A percentile compares a stretch with the other conserved stretches of the same genome.
phyloP scores from a whole-genome alignment of 192 early-diverging fungal genomes.

The Funneliformis mosseae region DNA sequence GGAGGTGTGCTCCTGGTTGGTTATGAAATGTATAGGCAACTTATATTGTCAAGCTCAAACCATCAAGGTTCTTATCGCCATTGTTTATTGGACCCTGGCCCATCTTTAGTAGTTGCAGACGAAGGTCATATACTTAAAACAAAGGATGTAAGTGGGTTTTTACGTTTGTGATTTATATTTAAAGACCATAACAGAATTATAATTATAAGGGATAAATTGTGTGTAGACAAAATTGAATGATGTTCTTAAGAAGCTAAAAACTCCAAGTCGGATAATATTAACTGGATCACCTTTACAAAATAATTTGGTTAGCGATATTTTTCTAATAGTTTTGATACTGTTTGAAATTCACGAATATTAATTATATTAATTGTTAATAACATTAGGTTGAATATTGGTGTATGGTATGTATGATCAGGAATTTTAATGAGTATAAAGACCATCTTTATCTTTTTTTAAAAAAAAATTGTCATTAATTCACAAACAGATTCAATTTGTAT shows the following conservation, averaged over 20 bases:
- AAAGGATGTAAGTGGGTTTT: constrained; percentile 31
- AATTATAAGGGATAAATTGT: background rate
- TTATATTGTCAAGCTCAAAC: constrained; percentile 31
- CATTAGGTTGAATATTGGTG: constrained; percentile 19
- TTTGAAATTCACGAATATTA: background rate
- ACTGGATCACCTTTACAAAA: constrained; percentile 90
- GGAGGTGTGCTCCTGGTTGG: constrained; percentile 74
- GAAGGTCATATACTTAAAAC: constrained; percentile 84
- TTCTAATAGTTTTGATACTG: background rate
- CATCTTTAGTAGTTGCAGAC: constrained; percentile 75
- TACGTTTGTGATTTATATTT: background rate
- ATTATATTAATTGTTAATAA: background rate
- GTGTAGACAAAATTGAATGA: constrained; percentile 37
- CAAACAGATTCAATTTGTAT: constrained; percentile 74
- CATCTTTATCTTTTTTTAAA: background rate
- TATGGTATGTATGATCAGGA: background rate
- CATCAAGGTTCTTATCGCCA: constrained; percentile 25
- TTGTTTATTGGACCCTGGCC: constrained; percentile 62
- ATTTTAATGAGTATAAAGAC: background rate
- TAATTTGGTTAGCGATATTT: constrained; percentile 43
- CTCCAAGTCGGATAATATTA: constrained; percentile 66
- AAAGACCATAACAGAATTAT: background rate
- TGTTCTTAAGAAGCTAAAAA: constrained; percentile 48
- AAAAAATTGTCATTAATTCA: constrained; percentile 47
- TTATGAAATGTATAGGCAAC: constrained; percentile 61